Evolutionary conservation across 805 yeast genomes (phyloP), one percentile per base, ranked within the genome.

Genomic region (Dipodascopsis tothii): DNA sequence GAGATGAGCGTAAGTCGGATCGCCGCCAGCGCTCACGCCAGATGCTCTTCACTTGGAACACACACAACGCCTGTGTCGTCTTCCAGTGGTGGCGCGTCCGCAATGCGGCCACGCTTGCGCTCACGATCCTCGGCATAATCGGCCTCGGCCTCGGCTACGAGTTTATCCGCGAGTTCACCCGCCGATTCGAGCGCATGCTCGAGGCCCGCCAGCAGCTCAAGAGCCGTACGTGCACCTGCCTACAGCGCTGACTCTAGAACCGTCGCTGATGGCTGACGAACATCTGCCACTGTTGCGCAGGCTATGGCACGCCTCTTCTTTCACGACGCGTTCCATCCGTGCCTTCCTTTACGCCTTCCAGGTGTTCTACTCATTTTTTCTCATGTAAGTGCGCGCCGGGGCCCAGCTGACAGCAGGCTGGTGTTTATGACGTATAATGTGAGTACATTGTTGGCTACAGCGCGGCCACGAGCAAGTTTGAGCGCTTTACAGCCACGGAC

Each of bases 11-110:
- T 25, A 25, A 9, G 30, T 25, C 30, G 30, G 30, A 9, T 25
- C 11, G 30, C 30, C 14, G 30, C 30, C 14, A 25, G 14, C 30
- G 30, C 14, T 25, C 14, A 9, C 11, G 30, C 28, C 18, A 48
- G 50, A 50, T 50, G 54, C 45, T 50, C 22, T 50, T 50, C 39
- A 48, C 52, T 21, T 50, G 54, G 54, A 21, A 50, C 19, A 40
- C 52, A 6, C 30, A 44, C 27, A 39, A 39, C 33, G 25, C 41
- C 14, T 50, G 54, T 39, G 37, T 50, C 37, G 54, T 50, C n/a
- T 50, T 50, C 40, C 44, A 35, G 19, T 43, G 52, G 44, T 50
- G 54, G 54, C 46, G 47, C 21, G 38, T 50, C 33, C 37, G 39
- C 40, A 44, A 35, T 34, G 22, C 27, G 5, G 40, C 37, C 22